phyloP scores from a whole-genome alignment of 75 land plant genomes.

The Cunninghamia lanceolata region DNA sequence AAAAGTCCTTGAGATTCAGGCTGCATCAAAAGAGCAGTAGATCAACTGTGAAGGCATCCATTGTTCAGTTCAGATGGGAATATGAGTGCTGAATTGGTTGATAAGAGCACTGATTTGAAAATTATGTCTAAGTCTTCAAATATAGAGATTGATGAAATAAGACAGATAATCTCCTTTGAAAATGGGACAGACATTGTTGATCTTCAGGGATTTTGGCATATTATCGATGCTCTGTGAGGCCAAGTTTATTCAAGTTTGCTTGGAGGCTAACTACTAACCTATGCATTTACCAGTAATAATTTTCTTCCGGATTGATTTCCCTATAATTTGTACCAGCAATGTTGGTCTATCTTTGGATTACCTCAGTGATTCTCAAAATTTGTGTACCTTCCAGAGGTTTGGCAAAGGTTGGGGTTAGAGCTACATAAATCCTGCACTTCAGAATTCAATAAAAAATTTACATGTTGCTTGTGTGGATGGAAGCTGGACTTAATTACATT shows the following conservation, averaged over 20 bases:
- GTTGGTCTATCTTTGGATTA: no score
- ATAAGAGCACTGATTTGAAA: not conserved
- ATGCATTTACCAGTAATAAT: not conserved
- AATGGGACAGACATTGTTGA: not conserved
- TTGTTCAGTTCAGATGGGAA: not conserved
- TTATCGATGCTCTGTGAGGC: not conserved
- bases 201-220: not conserved
- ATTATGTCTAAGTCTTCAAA: not conserved
- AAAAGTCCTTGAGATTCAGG: not conserved
- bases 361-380: no score
- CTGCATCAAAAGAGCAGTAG: not conserved
- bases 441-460: no score
- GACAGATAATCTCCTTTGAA: not conserved
- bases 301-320: no score
- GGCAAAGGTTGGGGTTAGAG: no score
- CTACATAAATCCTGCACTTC: no score
- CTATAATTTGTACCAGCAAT: no score
- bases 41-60: not conserved
- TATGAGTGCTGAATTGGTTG: not conserved
- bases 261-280: not conserved
- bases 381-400: no score
- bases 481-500: no score
- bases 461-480: no score
- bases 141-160: not conserved
- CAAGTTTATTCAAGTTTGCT: not conserved